These are phyloP conservation scores for Hyaloscypha variabilis DNA, from an alignment of 495 filamentous ascomycete species.

Conservation along the genomic window DNA sequence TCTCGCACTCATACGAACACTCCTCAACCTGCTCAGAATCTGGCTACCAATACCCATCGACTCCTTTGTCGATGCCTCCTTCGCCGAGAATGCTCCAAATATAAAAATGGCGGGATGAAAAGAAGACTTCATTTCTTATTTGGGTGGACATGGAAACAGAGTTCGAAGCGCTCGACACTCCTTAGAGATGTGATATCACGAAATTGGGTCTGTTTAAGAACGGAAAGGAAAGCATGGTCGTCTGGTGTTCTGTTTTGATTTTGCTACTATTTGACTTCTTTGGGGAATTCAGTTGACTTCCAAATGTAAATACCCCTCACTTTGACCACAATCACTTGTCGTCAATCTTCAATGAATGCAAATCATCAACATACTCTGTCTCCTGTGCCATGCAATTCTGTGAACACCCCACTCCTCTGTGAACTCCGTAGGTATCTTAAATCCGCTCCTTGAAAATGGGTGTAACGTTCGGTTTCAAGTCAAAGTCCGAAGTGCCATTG, in stretches of 20 bases:
- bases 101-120: constrained; percentile 8
- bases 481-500: neutral
- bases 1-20: constrained; percentile 79
- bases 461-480: neutral
- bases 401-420: neutral
- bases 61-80: constrained; percentile 68
- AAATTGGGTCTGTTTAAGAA: constrained; percentile 17
- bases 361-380: neutral
- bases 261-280: neutral
- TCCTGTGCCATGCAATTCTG: neutral
- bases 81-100: constrained; percentile 48
- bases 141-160: constrained; percentile 20
- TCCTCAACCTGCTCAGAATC: constrained; percentile 65
- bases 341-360: neutral
- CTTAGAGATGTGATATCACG: constrained; percentile 23
- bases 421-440: neutral
- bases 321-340: neutral
- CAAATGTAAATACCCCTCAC: constrained; percentile 20
- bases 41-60: constrained; percentile 64
- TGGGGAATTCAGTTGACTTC: constrained; percentile 3
- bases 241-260: constrained; percentile 23
- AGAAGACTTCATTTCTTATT: neutral
- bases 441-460: neutral
- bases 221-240: constrained; percentile 27
- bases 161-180: constrained; percentile 38